A percentile compares a stretch with the other conserved stretches of the same genome.
Evolutionary conservation across 257 asterid species (phyloP).

Genomic region (Ophiorrhiza pumila): DNA sequence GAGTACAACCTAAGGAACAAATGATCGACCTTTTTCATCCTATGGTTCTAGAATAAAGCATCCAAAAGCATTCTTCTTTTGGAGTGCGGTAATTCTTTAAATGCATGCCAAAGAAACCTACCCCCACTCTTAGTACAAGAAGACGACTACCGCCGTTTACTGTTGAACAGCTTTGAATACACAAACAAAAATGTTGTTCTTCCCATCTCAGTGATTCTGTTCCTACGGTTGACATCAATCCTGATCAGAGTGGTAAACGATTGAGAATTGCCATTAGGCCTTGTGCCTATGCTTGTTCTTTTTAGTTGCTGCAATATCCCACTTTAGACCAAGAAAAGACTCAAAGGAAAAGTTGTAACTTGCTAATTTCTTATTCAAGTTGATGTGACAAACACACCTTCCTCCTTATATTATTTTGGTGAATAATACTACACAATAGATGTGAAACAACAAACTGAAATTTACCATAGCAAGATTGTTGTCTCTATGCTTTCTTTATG

Average conservation of each 20-base stretch:
- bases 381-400: constrained; percentile 14
- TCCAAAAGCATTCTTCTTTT: background rate
- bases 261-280: background rate
- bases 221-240: constrained; percentile 3
- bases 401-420: constrained; percentile 7
- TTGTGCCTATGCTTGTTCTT: background rate
- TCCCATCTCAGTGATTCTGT: constrained; percentile 3
- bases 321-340: background rate
- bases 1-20: constrained; percentile 15
- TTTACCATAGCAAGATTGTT: background rate
- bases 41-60: background rate
- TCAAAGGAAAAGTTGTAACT: background rate
- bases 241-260: background rate
- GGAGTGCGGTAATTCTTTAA: constrained; percentile 2
- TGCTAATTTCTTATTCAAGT: background rate
- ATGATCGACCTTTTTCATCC: background rate
- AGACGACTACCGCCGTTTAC: background rate
- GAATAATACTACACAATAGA: background rate
- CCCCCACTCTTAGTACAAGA: background rate
- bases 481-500: background rate
- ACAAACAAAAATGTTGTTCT: background rate
- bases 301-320: background rate
- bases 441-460: background rate
- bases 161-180: background rate
- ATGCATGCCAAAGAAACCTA: background rate